Base-by-base conservation (phyloP, 1,284 basidiomycete species). In the Afroboletus lepidellus region DNA sequence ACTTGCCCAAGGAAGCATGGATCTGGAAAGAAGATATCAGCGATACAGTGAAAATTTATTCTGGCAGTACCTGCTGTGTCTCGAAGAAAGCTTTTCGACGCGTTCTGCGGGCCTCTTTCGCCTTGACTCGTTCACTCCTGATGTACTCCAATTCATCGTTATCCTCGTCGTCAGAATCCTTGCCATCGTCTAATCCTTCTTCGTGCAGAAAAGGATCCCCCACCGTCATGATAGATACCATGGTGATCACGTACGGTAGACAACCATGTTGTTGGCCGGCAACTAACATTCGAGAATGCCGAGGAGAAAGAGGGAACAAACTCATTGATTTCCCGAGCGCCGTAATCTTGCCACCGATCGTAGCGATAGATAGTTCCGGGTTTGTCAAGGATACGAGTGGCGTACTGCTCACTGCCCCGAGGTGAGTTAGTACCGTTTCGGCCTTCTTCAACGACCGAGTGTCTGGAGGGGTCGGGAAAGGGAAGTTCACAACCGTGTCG, bases 391-490 rank as follows among this genome's bases (percentile, higher is more conserved):
- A 69, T 56, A 41, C 70, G 9, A 69, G 58, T 2, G 72, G 63
- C 3, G 76, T 66, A 9, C 74, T 65, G 39, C 78, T 77, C 41
- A 98, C 74, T 1, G 97, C 97, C 13, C 94, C 95, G 4, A 99
- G 82, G 62, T 92, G 80, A 15, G 77, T 81, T 32, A 99, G 77
- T 3, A 88, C 76, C 38, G 79, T 83, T 70, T 99, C 96, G 1
- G 97, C 94, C 63, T 88, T 87, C 50, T 76, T 79, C 25, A 99
- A 75, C 11, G 85, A 80, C 5, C 71, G 63, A n/a, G 89, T 82
- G 67, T 98, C 92, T 0, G 97, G 97, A 9, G 96, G 88, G 0
- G 97, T 98, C 0, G 97, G 97, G 74, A 99, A 99, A 11, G 97
- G 97, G 69, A 99, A 99, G 72, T 98, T 98, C 62, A 92, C 80